Evolutionary conservation across 1,284 basidiomycete species (phyloP), one percentile per base, ranked within the genome.

Genomic region (Cystobasidium slooffiae): DNA sequence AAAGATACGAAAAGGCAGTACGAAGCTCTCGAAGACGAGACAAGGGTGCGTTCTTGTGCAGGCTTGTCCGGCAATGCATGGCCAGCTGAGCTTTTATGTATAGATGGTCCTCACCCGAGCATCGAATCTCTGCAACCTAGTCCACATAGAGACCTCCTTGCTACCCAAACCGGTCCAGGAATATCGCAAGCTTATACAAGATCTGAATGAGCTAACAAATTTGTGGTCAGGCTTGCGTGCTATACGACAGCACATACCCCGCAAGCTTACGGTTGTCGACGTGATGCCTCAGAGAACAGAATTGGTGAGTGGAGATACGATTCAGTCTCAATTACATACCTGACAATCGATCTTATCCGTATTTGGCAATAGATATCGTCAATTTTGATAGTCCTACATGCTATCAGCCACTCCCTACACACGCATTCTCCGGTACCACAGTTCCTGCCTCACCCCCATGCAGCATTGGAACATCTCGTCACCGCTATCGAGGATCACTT

Each of bases 191-290:
- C 62, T 73, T 6, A 56, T 73, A 20, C 22, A 44, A 6, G 39
- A 65, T 14, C 52, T 73, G 44, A 58, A 58, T 31, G 47, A 66
- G 22, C 43, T 73, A 5, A n/a, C 66, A 7, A 56, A 66, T 43
- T 63, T 73, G 51, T 73, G 47, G 43, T 65, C 70, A 20, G 70
- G 70, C 18, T 39, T 73, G 31, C 62, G 63, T 3, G 51, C 63
- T 22, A 73, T 73, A n/a, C 70, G 70, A 16, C 70, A 73, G 18
- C 24, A 73, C 44, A 66, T 73, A 16, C 70, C 70, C 6, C 62
- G 70, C 8, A 55, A 73, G 44, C 22, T 73, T 24, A 73, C 70
- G 39, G 70, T 73, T 18, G 7, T 66, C 16, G 70, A 73, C 41
- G 70, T 73, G 16, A 10, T 73, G 41, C 62, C 62, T 1, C 62